A percentile compares a stretch with the other conserved stretches of the same genome.
phyloP scores from a whole-genome alignment of 495 filamentous ascomycete species.

The Clohesyomyces aquaticus region DNA sequence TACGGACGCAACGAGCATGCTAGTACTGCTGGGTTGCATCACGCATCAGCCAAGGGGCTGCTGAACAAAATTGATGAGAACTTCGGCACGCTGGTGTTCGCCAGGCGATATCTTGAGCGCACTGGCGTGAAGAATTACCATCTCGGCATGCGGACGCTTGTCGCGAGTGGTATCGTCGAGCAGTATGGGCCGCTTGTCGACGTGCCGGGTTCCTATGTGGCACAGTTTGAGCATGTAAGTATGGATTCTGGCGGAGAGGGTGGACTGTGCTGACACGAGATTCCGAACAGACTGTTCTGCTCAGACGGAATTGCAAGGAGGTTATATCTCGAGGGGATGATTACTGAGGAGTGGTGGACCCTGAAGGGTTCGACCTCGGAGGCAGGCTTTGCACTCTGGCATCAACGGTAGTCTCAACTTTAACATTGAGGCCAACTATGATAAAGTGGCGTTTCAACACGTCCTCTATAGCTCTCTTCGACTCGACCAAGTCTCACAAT shows the following conservation, averaged over 20 bases:
- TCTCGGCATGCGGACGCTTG: constrained; percentile 59
- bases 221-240: constrained; percentile 61
- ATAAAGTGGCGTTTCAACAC: no score
- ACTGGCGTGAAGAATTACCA: constrained; percentile 88
- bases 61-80: constrained; percentile 89
- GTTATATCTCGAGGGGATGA: constrained; percentile 58
- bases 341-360: constrained; percentile 44
- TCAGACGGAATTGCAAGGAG: constrained; percentile 55
- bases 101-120: constrained; percentile 81
- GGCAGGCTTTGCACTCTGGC: no score
- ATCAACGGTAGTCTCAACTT: no score
- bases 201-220: constrained; percentile 59
- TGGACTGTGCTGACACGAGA: constrained; percentile 21
- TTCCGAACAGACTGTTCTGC: constrained; percentile 50
- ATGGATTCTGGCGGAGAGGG: constrained; percentile 44
- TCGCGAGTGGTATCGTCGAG: constrained; percentile 59
- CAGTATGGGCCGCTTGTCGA: constrained; percentile 59
- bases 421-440: no score
- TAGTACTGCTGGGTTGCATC: constrained; percentile 58
- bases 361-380: no score
- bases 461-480: no score
- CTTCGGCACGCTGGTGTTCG: constrained; percentile 87
- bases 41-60: constrained; percentile 75
- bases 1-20: constrained; percentile 66
- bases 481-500: no score